phyloP scores from a whole-genome alignment of 2,329 filamentous ascomycete species.

The Phaeophleospora eucalypticola region DNA sequence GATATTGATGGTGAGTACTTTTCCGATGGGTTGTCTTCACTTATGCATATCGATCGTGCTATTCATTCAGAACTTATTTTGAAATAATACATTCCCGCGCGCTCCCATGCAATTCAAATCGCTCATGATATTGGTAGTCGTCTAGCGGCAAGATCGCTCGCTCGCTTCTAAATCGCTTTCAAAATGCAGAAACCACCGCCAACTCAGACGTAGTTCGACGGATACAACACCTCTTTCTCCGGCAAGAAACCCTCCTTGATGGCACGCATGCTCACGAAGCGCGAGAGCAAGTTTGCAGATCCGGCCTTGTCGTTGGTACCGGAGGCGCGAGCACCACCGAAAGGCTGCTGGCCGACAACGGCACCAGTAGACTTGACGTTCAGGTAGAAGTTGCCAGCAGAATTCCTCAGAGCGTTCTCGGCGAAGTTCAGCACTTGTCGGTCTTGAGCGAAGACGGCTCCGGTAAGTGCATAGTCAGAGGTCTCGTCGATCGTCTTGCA shows the following conservation, averaged over 20 bases:
- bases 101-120: neutral
- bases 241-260: slow-evolving; percentile 55
- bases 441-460: slow-evolving; percentile 70
- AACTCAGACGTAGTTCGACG: slow-evolving; percentile 42
- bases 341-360: slow-evolving; percentile 40
- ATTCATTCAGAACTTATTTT: too few species aligned
- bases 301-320: slow-evolving; percentile 58
- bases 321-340: slow-evolving; percentile 52
- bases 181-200: neutral
- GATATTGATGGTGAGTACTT: too few species aligned
- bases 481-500: slow-evolving; percentile 65
- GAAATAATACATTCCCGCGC: too few species aligned
- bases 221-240: slow-evolving; percentile 48
- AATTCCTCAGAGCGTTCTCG: slow-evolving; percentile 66
- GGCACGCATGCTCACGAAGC: slow-evolving; percentile 54
- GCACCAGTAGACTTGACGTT: slow-evolving; percentile 69
- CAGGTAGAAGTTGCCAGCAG: slow-evolving; percentile 80
- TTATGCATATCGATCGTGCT: too few species aligned
- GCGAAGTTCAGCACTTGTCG: slow-evolving; percentile 62
- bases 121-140: neutral
- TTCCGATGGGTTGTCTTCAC: too few species aligned
- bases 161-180: neutral
- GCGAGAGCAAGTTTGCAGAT: slow-evolving; percentile 47
- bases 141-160: neutral
- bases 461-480: slow-evolving; percentile 73